A percentile compares a stretch with the other conserved stretches of the same genome.
Conservation (phyloP, 345 rosid species). For the Orychophragmus violaceus region DNA sequence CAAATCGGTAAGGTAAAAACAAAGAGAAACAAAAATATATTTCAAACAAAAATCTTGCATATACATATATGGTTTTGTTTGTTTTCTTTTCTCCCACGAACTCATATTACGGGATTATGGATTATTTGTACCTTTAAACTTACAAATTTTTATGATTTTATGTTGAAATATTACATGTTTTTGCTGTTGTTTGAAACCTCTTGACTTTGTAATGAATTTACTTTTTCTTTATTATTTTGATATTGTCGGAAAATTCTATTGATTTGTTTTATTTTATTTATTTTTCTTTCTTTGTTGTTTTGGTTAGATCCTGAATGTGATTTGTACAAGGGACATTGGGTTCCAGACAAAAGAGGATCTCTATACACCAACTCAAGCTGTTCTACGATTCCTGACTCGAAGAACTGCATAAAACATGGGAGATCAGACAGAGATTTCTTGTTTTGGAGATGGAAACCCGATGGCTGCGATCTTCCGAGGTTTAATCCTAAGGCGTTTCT, state of each 20-base stretch:
- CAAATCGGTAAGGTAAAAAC: conserved; percentile 31
- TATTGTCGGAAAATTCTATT: neutral
- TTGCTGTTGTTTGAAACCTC: neutral
- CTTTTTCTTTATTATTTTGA: neutral
- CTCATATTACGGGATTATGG: neutral
- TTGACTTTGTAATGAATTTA: neutral
- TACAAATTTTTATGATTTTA: neutral
- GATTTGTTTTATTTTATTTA: neutral
- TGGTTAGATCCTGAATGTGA: conserved; percentile 43
- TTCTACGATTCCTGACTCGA: conserved; percentile 59
- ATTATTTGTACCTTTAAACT: neutral
- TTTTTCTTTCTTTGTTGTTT: neutral
- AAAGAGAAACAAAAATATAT: neutral
- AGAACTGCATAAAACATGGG: conserved; percentile 69
- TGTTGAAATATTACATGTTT: neutral
- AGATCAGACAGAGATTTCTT: conserved; percentile 58
- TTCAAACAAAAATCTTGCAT: neutral
- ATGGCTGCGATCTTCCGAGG: conserved; percentile 58
- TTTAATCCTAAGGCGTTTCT: conserved; percentile 53
- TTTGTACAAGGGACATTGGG: conserved; percentile 61
- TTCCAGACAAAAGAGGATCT: conserved; percentile 45
- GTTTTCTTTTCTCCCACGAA: neutral
- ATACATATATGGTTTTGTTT: neutral
- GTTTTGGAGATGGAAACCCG: conserved; percentile 93
- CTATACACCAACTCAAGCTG: conserved; percentile 63